phyloP scores from a whole-genome alignment of 352 stramenopile species.

The Aphanomyces euteiches region DNA sequence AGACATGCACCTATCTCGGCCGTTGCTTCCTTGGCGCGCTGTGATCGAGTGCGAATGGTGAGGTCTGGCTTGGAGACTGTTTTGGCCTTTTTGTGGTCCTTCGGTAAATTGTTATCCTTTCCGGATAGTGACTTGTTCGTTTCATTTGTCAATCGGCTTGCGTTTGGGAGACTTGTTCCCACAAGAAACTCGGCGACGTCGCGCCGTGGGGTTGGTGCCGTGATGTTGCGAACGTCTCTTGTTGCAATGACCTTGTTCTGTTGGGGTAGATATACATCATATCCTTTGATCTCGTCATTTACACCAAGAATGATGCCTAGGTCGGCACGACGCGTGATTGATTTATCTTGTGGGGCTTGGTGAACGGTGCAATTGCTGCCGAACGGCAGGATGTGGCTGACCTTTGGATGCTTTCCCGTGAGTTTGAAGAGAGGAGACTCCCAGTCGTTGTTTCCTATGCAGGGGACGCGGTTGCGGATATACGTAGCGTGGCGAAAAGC shows the following conservation, averaged over 20 bases:
- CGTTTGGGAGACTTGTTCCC: neutral
- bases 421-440: neutral
- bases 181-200: neutral
- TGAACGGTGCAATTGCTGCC: neutral
- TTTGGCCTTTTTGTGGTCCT: neutral
- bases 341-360: neutral
- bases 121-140: neutral
- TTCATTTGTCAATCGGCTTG: neutral
- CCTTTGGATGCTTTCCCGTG: neutral
- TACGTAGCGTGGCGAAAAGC: neutral
- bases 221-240: constrained; percentile 4
- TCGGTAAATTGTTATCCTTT: neutral
- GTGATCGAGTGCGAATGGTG: neutral
- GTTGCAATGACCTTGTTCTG: neutral
- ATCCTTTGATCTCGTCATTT: constrained; percentile 13
- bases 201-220: neutral
- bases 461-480: neutral
- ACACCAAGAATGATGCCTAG: constrained; percentile 7
- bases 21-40: neutral
- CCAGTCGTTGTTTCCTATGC: neutral
- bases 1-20: neutral
- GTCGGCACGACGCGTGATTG: neutral
- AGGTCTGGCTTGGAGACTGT: neutral
- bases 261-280: neutral
- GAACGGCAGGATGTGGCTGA: neutral